phyloP scores from a whole-genome alignment of 768 basidiomycete genomes.

The Naematelia encephala region DNA sequence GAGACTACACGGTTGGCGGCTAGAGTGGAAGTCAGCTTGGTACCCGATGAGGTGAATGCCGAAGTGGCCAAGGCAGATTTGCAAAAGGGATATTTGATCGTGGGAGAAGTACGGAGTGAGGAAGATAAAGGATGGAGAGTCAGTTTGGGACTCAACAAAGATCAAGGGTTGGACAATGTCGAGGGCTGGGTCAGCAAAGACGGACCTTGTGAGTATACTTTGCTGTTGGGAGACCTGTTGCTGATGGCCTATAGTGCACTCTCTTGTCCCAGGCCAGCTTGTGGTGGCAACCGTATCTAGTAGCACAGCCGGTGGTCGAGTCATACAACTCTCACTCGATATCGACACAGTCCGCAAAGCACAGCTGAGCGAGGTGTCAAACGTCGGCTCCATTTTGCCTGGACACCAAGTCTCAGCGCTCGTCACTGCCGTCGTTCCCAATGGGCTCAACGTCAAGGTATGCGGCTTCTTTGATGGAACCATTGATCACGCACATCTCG shows the following conservation, averaged over 20 bases:
- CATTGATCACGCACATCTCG: constrained; percentile 74
- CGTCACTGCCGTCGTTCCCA: constrained; percentile 69
- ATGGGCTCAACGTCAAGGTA: constrained; percentile 80
- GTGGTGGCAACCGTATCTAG: constrained; percentile 66
- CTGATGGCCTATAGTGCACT: constrained; percentile 33
- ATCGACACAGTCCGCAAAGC: constrained; percentile 27
- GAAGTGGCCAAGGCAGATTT: constrained; percentile 77
- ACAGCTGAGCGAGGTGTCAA: constrained; percentile 73
- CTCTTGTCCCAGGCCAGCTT: constrained; percentile 64
- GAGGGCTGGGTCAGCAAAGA: constrained; percentile 82
- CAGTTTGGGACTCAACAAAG: constrained; percentile 66
- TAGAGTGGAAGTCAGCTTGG: constrained; percentile 72
- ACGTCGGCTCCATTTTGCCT: constrained; percentile 77
- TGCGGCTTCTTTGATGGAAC: constrained; percentile 91
- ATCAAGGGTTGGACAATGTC: constrained; percentile 53
- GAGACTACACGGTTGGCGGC: constrained; percentile 46
- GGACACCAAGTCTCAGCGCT: constrained; percentile 76
- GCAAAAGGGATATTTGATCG: constrained; percentile 54
- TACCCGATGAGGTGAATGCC: constrained; percentile 78
- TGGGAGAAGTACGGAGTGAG: constrained; percentile 71
- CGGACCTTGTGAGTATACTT: constrained; percentile 56
- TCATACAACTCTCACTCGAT: constrained; percentile 66
- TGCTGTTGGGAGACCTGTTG: background rate
- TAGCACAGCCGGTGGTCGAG: constrained; percentile 72
- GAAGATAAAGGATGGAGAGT: constrained; percentile 95